Conservation (phyloP, 306 rosid genomes). For the Prunus padus region DNA sequence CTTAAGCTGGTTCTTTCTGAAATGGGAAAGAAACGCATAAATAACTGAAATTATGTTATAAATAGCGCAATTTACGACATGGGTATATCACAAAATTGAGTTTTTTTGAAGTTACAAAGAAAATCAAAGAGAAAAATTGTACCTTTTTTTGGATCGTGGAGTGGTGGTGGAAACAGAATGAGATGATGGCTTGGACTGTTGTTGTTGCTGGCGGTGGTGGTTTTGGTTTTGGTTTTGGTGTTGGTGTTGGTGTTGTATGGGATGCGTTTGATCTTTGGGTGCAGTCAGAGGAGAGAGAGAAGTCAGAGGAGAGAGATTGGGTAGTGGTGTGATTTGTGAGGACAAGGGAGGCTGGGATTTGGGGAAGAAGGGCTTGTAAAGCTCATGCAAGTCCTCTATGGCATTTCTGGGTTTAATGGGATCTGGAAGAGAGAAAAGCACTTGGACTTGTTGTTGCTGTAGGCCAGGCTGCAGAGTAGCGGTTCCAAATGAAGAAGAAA, state of each 20-base stretch:
- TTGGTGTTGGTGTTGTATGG: constrained; percentile 13
- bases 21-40: constrained; percentile 7
- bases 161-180: constrained; percentile 38
- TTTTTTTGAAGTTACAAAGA: not conserved
- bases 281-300: not conserved
- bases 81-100: constrained; percentile 14
- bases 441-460: not conserved
- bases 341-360: constrained; percentile 44
- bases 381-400: constrained; percentile 74
- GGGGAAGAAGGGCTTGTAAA: constrained; percentile 78
- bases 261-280: constrained; percentile 10
- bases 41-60: constrained; percentile 1
- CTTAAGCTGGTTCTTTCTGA: constrained; percentile 87
- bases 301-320: not conserved
- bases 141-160: constrained; percentile 86
- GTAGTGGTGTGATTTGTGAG: not conserved
- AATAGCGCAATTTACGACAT: constrained; percentile 9
- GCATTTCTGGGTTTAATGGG: constrained; percentile 39
- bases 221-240: no score
- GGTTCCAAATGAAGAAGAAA: constrained; percentile 19
- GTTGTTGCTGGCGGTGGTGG: constrained; percentile 32
- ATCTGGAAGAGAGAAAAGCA: constrained; percentile 44
- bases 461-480: constrained; percentile 8
- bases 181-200: constrained; percentile 32
- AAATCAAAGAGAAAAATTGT: constrained; percentile 9